Conservation (phyloP, 192 early-diverging fungal species). For the Diversispora eburnea region DNA sequence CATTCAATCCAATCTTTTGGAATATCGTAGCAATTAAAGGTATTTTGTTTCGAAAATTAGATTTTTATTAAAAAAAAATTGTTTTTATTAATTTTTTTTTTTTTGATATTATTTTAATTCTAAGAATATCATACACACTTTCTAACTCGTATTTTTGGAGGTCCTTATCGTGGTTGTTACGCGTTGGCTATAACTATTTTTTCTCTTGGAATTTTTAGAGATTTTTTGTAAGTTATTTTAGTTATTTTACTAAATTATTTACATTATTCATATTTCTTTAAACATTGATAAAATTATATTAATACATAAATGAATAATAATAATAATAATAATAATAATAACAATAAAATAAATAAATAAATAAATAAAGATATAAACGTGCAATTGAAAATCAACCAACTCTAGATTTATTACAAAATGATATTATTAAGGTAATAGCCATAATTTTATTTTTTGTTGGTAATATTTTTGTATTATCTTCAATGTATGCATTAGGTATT, state of each 20-base stretch:
- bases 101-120: neutral
- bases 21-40: slow-evolving; percentile 71
- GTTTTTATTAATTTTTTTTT: neutral
- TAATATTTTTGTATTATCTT: slow-evolving; percentile 73
- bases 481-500: slow-evolving; percentile 82
- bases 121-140: slow-evolving; percentile 74
- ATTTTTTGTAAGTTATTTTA: slow-evolving; percentile 55
- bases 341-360: neutral
- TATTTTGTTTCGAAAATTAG: neutral
- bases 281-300: neutral
- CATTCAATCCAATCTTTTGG: slow-evolving; percentile 89
- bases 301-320: slow-evolving; percentile 10
- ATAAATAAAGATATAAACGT: slow-evolving; percentile 52
- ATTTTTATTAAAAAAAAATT: neutral
- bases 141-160: slow-evolving; percentile 65
- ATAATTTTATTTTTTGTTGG: slow-evolving; percentile 54
- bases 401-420: slow-evolving; percentile 44
- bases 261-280: neutral
- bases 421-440: slow-evolving; percentile 47
- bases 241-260: neutral
- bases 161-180: slow-evolving; percentile 71
- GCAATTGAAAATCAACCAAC: slow-evolving; percentile 70
- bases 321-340: neutral
- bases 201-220: slow-evolving; percentile 73
- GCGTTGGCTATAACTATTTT: slow-evolving; percentile 80